Percentiles rank a stretch among this genome's conserved stretches.
Conservation (phyloP, 2,329 filamentous ascomycete genomes). For the Escovopsis sp. region DNA sequence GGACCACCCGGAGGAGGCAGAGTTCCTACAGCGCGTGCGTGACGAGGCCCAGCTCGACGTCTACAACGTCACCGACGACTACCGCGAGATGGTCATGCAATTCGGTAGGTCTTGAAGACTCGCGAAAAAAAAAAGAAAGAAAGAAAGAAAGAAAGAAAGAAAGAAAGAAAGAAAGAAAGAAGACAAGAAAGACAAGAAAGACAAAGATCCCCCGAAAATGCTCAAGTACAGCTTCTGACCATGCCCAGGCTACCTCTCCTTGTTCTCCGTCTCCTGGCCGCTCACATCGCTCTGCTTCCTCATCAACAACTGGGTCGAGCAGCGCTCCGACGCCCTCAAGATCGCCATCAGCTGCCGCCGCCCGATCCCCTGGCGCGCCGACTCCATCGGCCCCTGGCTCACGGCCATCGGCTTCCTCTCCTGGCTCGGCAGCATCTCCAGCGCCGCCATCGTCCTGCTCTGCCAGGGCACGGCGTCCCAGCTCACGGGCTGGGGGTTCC, state of each 20-base stretch:
- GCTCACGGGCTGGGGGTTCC: slow-evolving; percentile 65
- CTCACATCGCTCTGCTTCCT: slow-evolving; percentile 81
- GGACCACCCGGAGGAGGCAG: slow-evolving; percentile 63
- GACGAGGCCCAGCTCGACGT: slow-evolving; percentile 66
- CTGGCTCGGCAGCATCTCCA: slow-evolving; percentile 84
- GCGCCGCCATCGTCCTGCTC: slow-evolving; percentile 76
- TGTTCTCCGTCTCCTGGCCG: slow-evolving; percentile 92
- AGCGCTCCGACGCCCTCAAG: slow-evolving; percentile 87
- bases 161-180: not conserved
- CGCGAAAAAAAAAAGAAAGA: not conserved
- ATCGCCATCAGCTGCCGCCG: slow-evolving; percentile 81
- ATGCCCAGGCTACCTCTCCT: slow-evolving; percentile 59
- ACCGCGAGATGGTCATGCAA: slow-evolving; percentile 86
- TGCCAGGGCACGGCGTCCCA: slow-evolving; percentile 59
- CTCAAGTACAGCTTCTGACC: slow-evolving; percentile 2
- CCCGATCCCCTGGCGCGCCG: slow-evolving; percentile 76
- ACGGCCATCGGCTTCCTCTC: slow-evolving; percentile 76
- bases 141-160: not conserved
- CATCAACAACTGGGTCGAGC: slow-evolving; percentile 90
- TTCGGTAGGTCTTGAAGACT: slow-evolving; percentile 36
- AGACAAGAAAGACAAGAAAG: too few species aligned
- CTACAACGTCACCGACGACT: slow-evolving; percentile 84
- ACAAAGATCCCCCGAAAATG: not conserved
- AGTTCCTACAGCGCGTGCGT: slow-evolving; percentile 69
- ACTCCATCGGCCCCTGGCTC: slow-evolving; percentile 90